Base-by-base conservation (phyloP, 1,139 yeast species). In the Pichia kudriavzevii region DNA sequence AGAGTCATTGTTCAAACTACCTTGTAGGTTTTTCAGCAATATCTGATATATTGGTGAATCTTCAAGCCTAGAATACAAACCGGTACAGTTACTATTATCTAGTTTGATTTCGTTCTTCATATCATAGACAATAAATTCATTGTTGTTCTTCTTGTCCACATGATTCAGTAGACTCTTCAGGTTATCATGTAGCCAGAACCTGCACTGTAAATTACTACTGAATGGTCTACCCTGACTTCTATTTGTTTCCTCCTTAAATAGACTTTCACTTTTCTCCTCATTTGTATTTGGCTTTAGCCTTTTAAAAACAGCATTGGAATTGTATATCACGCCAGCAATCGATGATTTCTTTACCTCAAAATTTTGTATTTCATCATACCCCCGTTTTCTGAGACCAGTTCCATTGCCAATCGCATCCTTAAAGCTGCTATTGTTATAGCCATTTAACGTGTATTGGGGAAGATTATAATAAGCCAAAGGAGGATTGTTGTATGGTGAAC, bases 141-240 rank as follows among this genome's bases (percentile, higher is more conserved):
- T 48, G 9, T 36, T 36, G n/a, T 40, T 43, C 26, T 40, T 41
- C 29, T 47, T 45, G 34, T 52, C 48, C 34, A 48, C 39, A 28
- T 46, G 43, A 38, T 37, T 47, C 10, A 52, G 32, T 30, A 56
- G 35, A 9, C 50, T 42, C 14, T 40, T 40, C 21, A 55, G 32
- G 15, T 44, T 38, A 4, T 45, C 43, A 38, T 58, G 59, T 16
- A 52, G 28, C 11, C 49, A 38, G 35, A 63, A 60, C 29, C 64
- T 47, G 11, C 63, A 60, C 9, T 54, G 50, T 15, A 63, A 41
- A 9, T 50, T 49, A 6, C 55, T 52, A 13, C 63, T 58, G 39
- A 58, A 63, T 5, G 69, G 68, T 41, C 68, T 50, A 12, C 69
- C 69, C 39, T 63, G 66, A 3, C 59, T 33, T 29, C 44, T 31